Evolutionary conservation across 148 eudicot genomes (phyloP).

Genomic region (Chenopodium berlandieri): DNA sequence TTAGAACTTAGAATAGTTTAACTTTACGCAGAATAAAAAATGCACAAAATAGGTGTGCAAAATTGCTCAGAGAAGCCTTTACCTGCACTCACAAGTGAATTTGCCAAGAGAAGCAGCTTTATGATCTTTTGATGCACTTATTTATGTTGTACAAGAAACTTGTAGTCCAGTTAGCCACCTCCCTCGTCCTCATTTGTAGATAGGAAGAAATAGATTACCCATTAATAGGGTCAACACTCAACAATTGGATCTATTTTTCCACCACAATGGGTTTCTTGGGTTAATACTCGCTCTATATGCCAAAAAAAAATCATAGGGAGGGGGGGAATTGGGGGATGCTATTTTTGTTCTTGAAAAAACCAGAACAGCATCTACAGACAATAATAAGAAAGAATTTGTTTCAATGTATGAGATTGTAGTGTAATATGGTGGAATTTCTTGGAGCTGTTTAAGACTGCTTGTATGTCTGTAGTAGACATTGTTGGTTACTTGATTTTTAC

Average conservation of each 20-base stretch:
- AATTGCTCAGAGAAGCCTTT: neutral
- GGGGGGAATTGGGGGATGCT: neutral
- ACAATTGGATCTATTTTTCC: neutral
- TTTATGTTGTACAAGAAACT: neutral
- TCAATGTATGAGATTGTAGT: neutral
- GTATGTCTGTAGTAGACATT: neutral
- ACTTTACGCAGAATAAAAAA: neutral
- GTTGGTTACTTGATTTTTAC: neutral
- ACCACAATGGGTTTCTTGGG: neutral
- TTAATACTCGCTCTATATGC: neutral
- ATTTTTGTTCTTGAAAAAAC: neutral
- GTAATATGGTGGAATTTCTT: neutral
- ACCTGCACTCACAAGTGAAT: neutral
- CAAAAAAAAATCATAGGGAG: neutral
- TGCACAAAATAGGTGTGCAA: neutral
- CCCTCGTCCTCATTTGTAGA: neutral
- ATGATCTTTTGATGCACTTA: neutral
- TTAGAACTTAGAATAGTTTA: neutral
- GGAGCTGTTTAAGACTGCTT: neutral
- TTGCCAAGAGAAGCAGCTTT: neutral
- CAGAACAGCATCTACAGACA: neutral
- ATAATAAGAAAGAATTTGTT: neutral
- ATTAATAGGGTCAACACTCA: neutral
- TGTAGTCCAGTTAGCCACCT: neutral
- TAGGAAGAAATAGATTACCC: neutral